Evolutionary conservation across 768 basidiomycete species (phyloP).

Genomic region (Amanita rimosa): DNA sequence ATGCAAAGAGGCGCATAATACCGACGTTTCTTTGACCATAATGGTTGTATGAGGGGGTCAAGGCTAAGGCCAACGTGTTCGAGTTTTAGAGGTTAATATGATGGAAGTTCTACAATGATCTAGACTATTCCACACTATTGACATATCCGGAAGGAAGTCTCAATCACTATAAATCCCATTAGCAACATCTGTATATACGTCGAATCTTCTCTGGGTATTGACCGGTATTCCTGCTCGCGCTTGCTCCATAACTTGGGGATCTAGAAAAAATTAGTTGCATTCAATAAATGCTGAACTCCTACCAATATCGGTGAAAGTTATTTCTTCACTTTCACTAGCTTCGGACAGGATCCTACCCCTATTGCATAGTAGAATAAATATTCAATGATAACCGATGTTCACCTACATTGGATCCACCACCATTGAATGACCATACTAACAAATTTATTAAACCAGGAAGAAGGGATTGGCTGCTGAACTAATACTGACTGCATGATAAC

Average conservation of each 20-base stretch:
- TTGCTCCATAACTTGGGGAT: constrained; percentile 45
- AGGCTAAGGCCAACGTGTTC: constrained; percentile 1
- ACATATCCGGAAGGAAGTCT: constrained; percentile 29
- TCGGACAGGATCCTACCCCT: constrained; percentile 71
- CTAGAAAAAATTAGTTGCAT: constrained; percentile 9
- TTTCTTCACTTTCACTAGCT: constrained; percentile 67
- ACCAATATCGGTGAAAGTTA: constrained; percentile 79
- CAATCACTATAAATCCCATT: background rate
- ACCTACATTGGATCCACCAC: constrained; percentile 83
- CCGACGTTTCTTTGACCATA: constrained; percentile 68
- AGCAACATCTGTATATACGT: constrained; percentile 74
- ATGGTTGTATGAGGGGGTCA: constrained; percentile 12
- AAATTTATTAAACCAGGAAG: background rate
- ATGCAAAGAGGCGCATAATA: constrained; percentile 6
- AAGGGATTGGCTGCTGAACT: background rate
- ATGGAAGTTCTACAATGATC: constrained; percentile 35
- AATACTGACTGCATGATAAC: constrained; percentile 64
- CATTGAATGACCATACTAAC: constrained; percentile 83
- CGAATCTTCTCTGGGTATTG: constrained; percentile 84
- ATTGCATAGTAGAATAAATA: constrained; percentile 2
- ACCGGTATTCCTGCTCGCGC: constrained; percentile 83
- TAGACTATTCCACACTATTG: constrained; percentile 26
- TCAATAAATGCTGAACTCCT: constrained; percentile 8
- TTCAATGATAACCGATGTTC: background rate
- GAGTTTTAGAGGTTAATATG: constrained; percentile 22